Percentiles rank a stretch among this genome's conserved stretches.
Conservation (phyloP, 2,329 filamentous ascomycete species). For the Xylariaceae sp. region DNA sequence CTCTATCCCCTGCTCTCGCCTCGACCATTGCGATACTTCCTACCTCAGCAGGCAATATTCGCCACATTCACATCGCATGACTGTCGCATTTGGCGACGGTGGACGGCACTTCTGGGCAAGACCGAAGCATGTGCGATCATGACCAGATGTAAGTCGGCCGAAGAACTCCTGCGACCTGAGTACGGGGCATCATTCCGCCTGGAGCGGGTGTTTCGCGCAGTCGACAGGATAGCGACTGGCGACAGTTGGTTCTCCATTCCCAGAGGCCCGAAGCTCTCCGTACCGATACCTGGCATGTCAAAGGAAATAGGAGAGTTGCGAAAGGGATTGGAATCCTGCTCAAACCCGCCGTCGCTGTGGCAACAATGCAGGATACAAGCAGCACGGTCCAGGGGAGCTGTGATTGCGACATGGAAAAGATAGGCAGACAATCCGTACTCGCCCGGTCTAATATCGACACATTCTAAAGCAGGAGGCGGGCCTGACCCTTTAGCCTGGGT, state of each 20-base stretch:
- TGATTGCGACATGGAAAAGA: conserved; percentile 5
- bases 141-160: conserved; percentile 8
- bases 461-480: no score
- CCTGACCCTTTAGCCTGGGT: no score
- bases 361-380: conserved; percentile 1
- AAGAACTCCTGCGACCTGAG: conserved; percentile 13
- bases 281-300: neutral
- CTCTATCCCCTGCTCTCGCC: conserved; percentile 18
- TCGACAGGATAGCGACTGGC: conserved; percentile 12
- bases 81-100: conserved; percentile 17
- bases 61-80: conserved; percentile 7
- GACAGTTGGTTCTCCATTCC: conserved; percentile 12
- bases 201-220: conserved; percentile 13
- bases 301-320: neutral
- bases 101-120: conserved; percentile 17
- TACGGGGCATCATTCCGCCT: conserved; percentile 15
- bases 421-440: neutral
- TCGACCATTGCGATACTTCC: conserved; percentile 12
- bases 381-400: neutral
- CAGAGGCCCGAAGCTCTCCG: neutral
- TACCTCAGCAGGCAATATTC: conserved; percentile 17
- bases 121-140: conserved; percentile 13
- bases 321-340: neutral
- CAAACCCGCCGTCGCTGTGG: neutral
- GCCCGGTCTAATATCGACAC: no score